Evolutionary conservation across 345 rosid species (phyloP).

Genomic region (Dovyalis caffra): DNA sequence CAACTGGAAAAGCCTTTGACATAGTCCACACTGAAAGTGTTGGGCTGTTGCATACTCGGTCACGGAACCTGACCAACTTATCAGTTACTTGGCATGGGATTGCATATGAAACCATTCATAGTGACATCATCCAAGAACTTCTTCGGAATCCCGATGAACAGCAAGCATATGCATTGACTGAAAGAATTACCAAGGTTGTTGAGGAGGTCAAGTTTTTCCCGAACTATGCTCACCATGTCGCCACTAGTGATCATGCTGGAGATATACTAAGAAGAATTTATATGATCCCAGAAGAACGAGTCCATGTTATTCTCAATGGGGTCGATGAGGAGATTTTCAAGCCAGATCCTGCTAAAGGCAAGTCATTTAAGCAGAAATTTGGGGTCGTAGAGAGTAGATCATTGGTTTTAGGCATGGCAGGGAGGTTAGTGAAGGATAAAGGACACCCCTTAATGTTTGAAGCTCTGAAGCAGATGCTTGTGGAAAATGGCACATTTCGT

Average conservation of each 20-base stretch:
- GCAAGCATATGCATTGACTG: conserved; percentile 47
- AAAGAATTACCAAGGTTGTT: conserved; percentile 59
- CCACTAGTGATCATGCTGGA: conserved; percentile 91
- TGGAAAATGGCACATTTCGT: conserved; percentile 50
- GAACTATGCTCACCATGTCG: conserved; percentile 82
- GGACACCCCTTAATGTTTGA: conserved; percentile 79
- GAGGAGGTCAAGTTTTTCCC: conserved; percentile 87
- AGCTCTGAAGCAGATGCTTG: conserved; percentile 61
- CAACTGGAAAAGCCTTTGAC: conserved; percentile 69
- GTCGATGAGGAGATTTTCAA: conserved; percentile 70
- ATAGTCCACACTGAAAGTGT: conserved; percentile 87
- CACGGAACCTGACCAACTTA: conserved; percentile 55
- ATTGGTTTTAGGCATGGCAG: conserved; percentile 74
- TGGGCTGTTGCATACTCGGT: conserved; percentile 78
- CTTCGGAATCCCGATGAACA: conserved; percentile 57
- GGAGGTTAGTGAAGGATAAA: conserved; percentile 89
- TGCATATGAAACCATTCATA: conserved; percentile 85
- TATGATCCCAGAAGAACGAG: conserved; percentile 93
- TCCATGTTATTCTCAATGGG: conserved; percentile 82
- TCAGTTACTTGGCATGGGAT: conserved; percentile 91
- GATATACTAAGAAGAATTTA: conserved; percentile 81
- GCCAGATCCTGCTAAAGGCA: conserved; percentile 50
- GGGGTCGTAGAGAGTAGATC: conserved; percentile 44
- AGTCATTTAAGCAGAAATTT: conserved; percentile 46
- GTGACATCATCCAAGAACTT: conserved; percentile 85